Conservation (phyloP, 306 rosid genomes). For the Sindora glabra region DNA sequence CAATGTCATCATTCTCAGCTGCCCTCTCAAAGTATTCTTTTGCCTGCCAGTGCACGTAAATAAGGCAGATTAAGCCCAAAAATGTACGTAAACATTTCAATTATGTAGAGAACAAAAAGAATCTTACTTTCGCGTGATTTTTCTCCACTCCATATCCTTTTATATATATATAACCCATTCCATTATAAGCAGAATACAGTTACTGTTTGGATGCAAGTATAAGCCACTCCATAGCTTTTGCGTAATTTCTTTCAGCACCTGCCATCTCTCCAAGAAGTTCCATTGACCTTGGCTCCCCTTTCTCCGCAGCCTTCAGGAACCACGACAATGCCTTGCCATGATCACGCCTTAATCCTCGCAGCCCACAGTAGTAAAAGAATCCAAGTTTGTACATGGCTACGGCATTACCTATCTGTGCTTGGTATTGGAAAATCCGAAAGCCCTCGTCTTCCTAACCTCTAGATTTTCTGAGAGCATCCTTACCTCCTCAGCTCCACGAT, state of each 20-base stretch:
- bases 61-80: slow-evolving; percentile 2
- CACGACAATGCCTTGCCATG: slow-evolving; percentile 73
- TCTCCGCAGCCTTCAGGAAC: slow-evolving; percentile 89
- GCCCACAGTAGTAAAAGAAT: slow-evolving; percentile 89
- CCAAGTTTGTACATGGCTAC: slow-evolving; percentile 93
- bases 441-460: slow-evolving; percentile 94
- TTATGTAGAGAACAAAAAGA: neutral
- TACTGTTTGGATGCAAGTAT: slow-evolving; percentile 77
- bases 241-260: slow-evolving; percentile 86
- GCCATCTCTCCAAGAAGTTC: slow-evolving; percentile 95
- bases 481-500: slow-evolving; percentile 84
- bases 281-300: slow-evolving; percentile 93
- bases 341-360: slow-evolving; percentile 90
- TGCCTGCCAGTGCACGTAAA: slow-evolving; percentile 37
- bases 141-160: slow-evolving; percentile 89
- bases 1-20: slow-evolving; percentile 62
- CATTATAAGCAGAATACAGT: slow-evolving; percentile 79
- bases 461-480: slow-evolving; percentile 81
- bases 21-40: slow-evolving; percentile 95
- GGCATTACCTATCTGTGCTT: slow-evolving; percentile 91
- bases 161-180: slow-evolving; percentile 88
- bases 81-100: neutral
- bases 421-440: slow-evolving; percentile 87
- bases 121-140: slow-evolving; percentile 73
- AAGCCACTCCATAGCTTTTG: slow-evolving; percentile 91